Base-by-base conservation (phyloP, 2,329 filamentous ascomycete species). In the Sporothrix humicola region DNA sequence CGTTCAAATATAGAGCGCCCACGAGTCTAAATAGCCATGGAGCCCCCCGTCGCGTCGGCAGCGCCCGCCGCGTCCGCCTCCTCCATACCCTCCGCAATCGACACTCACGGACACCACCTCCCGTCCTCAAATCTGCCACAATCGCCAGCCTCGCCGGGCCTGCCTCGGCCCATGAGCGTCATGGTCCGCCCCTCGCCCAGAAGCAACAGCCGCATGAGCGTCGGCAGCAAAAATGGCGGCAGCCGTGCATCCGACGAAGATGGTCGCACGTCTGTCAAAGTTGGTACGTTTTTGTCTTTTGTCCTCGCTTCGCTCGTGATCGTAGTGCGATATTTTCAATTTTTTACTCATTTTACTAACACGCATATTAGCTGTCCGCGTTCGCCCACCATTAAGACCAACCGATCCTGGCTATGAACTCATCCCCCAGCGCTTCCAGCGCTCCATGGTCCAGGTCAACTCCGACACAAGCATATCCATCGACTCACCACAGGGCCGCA, bases 351-450 rank as follows among this genome's bases (percentile, higher is more conserved):
- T n/a, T n/a, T n/a, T 74, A 37, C 54, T 75, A 52, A 56, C 58
- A 37, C 31, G 7, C 31, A 3, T 10, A 2, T 20, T 81, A 98
- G 96, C 92, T 81, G 94, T 99, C 79, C 94, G 96, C 81, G 92
- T 98, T 68, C 93, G 96, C 78, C 96, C 96, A 68, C 92, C 95
- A 72, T 87, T 98, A 73, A 90, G 91, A 78, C 86, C 94, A 6
- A 89, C 88, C 77, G 96, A 99, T 81, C 96, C 96, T 6, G 95
- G 95, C 75, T 99, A 89, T 84, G 96, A 99, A 76, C 89, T 98
- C 77, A 96, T 99, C 73, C 96, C 96, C 15, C 95, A 97, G 82
- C 91, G 96, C 79, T 99, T 99, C 80, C 95, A 97, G 82, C 90
- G 92, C 76, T 92, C 95, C 54, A 97, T 95, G 86, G 94, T 97